Base-by-base conservation (phyloP, 2,329 filamentous ascomycete genomes). In the Chalaropsis thielavioides region DNA sequence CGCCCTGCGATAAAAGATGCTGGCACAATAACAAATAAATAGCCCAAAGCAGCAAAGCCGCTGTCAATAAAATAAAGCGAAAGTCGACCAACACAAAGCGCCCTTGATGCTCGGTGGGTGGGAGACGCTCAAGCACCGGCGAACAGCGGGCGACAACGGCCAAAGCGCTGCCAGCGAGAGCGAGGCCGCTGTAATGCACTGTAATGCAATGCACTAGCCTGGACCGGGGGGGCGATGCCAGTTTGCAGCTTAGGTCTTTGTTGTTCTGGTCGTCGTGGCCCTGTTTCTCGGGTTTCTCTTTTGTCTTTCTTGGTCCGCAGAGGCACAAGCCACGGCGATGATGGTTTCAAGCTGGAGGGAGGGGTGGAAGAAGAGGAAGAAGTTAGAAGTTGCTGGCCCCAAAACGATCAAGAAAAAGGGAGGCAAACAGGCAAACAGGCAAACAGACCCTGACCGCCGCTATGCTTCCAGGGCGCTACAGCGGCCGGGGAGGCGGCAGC, bases 11-110 rank as follows among this genome's bases (percentile, higher is more conserved):
- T 19, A 10, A 63, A 63, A 24, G 60, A 65, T 62, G 59, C 41
- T 61, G 54, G 31, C n/a, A 38, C 35, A 62, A 62, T 63, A 59
- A 66, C 27, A 66, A 66, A 66, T 66, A 66, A 66, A 66, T 66
- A 66, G 10, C 64, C 61, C 40, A 56, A 66, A 60, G 54, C 51
- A 63, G 64, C 61, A 66, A 63, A 58, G 31, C 44, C 19, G 17
- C 54, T 38, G 31, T 46, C 59, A 66, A 63, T 56, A 60, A 60
- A 62, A 31, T 54, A 44, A 38, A 38, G 8, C 35, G 10, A 51
- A 51, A 51, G 24, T 27, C 15, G 46, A 51, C 6, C 17, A 19
- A 51, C 19, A 51, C 24, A 51, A 27, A 24, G 24, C 49, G 54
- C 62, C 43, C 49, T 38, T 54, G n/a, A 17, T 51, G 44, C 43